These are phyloP conservation scores for sorghum (Sorghum bicolor) DNA, from an alignment of 176 grass and related monocot genomes.

Conservation along the genomic window Sorghum_bicolor_NCBIv3 NC_012871.2:16981501-16982000, in stretches of 20 bases:
- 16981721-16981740: conserved; percentile 18
- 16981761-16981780: neutral
- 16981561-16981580: neutral
- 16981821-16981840: conserved; percentile 57
- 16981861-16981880: conserved; percentile 52
- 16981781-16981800: conserved; percentile 45
- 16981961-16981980: too few species aligned
- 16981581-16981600: neutral
- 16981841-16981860: conserved; percentile 70
- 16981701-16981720: conserved; percentile 17
- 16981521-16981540: conserved; percentile 19
- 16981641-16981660: neutral
- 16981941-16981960: neutral
- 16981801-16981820: conserved; percentile 52
- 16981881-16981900: conserved; percentile 87
- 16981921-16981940: neutral
- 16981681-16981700: neutral
- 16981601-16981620: neutral
- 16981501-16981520: neutral
- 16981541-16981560: neutral
- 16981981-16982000: conserved; percentile 31
- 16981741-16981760: neutral
- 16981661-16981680: neutral
- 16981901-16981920: neutral
- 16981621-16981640: neutral